Percentiles rank a stretch among this genome's conserved stretches.
phyloP scores from a whole-genome alignment of 2,329 filamentous ascomycete species.

The Xylariaceae sp. region DNA sequence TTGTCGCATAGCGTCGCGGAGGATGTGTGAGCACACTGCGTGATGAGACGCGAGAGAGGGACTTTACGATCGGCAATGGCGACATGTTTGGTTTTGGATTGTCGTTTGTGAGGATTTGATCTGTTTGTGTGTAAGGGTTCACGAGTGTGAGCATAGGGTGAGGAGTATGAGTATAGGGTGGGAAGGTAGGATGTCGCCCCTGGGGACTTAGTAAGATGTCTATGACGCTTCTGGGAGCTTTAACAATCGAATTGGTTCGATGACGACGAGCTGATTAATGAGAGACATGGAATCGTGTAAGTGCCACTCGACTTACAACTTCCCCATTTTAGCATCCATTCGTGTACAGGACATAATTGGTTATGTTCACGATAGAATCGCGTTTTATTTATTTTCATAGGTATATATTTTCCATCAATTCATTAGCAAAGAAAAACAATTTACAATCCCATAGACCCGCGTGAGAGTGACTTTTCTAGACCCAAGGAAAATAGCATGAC shows the following conservation, averaged over 20 bases:
- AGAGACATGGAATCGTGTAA: not conserved
- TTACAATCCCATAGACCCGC: too few relatives aligned
- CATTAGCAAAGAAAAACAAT: not conserved
- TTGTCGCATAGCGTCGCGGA: slow-evolving; percentile 6
- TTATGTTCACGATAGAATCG: not conserved
- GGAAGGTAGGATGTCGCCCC: not conserved
- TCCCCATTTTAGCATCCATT: too few relatives aligned
- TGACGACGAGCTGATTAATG: slow-evolving; percentile 4
- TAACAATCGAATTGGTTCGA: slow-evolving; percentile 2
- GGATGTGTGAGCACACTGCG: not conserved
- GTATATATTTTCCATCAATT: too few relatives aligned
- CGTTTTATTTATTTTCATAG: too few relatives aligned
- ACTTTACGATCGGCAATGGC: slow-evolving; percentile 1
- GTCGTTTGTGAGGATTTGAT: not conserved
- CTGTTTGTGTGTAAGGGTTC: not conserved
- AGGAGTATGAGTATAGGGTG: not conserved
- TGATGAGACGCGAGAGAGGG: not conserved
- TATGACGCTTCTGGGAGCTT: slow-evolving; percentile 8
- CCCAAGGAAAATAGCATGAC: too few relatives aligned
- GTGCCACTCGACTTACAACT: too few relatives aligned
- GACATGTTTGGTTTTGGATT: slow-evolving; percentile 1
- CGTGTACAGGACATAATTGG: too few relatives aligned
- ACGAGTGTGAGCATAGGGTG: too few relatives aligned
- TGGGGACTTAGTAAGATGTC: not conserved
- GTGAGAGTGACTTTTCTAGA: too few relatives aligned